These are phyloP conservation scores for Paramarasmius palmivorus DNA, from an alignment of 1,284 basidiomycete genomes.

Conservation along the genomic window DNA sequence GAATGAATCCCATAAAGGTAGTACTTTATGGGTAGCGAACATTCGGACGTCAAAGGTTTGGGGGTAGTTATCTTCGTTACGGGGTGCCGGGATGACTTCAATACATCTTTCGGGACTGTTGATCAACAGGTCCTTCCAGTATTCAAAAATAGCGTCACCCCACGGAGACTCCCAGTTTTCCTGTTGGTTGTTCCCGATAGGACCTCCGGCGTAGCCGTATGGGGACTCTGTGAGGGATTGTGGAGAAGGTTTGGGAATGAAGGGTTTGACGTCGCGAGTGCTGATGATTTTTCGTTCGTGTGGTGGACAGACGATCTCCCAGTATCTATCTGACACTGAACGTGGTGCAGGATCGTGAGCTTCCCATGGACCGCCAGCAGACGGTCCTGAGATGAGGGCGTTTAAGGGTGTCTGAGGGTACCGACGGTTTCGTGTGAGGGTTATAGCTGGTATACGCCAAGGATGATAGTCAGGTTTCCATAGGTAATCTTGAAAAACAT, in stretches of 20 bases:
- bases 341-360: slow-evolving; percentile 37
- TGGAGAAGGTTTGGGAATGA: slow-evolving; percentile 1
- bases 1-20: slow-evolving; percentile 41
- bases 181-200: neutral
- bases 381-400: slow-evolving; percentile 38
- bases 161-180: slow-evolving; percentile 5
- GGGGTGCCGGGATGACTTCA: slow-evolving; percentile 35
- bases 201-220: neutral
- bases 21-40: slow-evolving; percentile 35
- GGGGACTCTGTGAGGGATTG: neutral
- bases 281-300: slow-evolving; percentile 28
- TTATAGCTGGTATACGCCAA: slow-evolving; percentile 22
- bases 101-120: slow-evolving; percentile 43
- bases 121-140: slow-evolving; percentile 25
- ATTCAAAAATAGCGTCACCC: slow-evolving; percentile 36
- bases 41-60: slow-evolving; percentile 46
- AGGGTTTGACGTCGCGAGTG: slow-evolving; percentile 30
- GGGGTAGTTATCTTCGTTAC: slow-evolving; percentile 32
- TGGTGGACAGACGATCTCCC: slow-evolving; percentile 35
- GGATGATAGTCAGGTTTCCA: slow-evolving; percentile 39
- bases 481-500: slow-evolving; percentile 43
- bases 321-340: slow-evolving; percentile 33
- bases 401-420: slow-evolving; percentile 33
- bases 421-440: neutral
- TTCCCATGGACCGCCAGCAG: slow-evolving; percentile 33